Evolutionary conservation across 495 filamentous ascomycete genomes (phyloP).

Genomic region (Penicillium tannophilum): DNA sequence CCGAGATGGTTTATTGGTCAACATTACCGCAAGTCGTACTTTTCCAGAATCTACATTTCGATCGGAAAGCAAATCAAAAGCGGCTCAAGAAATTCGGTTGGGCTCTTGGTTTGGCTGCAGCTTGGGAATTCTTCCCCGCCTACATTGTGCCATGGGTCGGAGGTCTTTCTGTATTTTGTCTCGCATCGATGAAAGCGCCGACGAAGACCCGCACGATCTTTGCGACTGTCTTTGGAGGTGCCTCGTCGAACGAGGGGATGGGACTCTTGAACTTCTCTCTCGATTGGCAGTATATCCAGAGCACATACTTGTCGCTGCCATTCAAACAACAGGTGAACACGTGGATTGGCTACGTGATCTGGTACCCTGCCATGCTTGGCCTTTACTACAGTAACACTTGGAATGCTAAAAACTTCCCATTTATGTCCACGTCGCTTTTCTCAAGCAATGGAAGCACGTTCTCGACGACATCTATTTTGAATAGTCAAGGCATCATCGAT

Average conservation of each 20-base stretch:
- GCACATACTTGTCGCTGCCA: constrained; percentile 26
- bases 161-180: constrained; percentile 53
- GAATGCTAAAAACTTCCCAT: constrained; percentile 50
- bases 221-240: constrained; percentile 48
- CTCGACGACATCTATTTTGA: constrained; percentile 29
- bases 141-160: constrained; percentile 51
- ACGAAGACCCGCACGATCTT: constrained; percentile 22
- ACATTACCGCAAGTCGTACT: constrained; percentile 22
- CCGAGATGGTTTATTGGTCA: constrained; percentile 25
- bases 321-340: constrained; percentile 40
- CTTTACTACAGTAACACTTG: constrained; percentile 55
- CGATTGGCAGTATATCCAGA: constrained; percentile 55
- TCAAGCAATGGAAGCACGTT: constrained; percentile 24
- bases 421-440: constrained; percentile 48
- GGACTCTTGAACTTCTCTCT: constrained; percentile 45
- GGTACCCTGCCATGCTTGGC: constrained; percentile 43
- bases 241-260: constrained; percentile 45
- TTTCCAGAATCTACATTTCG: constrained; percentile 23
- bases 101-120: constrained; percentile 14
- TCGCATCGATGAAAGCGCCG: constrained; percentile 47
- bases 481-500: constrained; percentile 29
- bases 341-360: constrained; percentile 47
- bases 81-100: constrained; percentile 22
- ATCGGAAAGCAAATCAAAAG: constrained; percentile 13
- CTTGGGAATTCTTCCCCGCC: constrained; percentile 54